These are phyloP conservation scores for Boletus fagicola DNA, from an alignment of 768 basidiomycete species.

Conservation along the genomic window DNA sequence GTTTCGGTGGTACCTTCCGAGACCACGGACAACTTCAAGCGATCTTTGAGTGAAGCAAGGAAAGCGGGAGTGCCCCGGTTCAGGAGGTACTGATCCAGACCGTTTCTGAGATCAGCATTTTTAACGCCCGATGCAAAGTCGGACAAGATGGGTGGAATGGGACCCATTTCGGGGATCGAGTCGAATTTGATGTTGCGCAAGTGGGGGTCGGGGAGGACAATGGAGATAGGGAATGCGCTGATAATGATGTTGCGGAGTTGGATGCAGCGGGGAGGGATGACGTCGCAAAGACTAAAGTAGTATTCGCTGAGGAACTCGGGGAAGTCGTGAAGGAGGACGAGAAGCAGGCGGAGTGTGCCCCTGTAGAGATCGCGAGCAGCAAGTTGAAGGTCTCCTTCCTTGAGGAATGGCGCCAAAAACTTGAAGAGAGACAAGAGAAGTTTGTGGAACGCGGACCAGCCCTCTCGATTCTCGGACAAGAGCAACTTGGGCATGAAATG, in stretches of 20 bases:
- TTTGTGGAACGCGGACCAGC: constrained; percentile 96
- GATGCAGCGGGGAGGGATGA: constrained; percentile 87
- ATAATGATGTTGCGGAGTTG: constrained; percentile 97
- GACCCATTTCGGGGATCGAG: constrained; percentile 83
- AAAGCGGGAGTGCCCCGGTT: constrained; percentile 70
- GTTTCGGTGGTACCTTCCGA: constrained; percentile 50
- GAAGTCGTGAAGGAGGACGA: constrained; percentile 97
- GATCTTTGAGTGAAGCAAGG: constrained; percentile 76
- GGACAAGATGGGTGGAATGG: constrained; percentile 85
- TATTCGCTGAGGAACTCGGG: constrained; percentile 97
- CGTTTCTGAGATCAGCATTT: constrained; percentile 70
- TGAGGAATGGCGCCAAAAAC: constrained; percentile 90
- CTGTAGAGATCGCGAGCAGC: constrained; percentile 87
- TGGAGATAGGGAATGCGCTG: constrained; percentile 85
- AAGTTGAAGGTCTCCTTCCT: constrained; percentile 72
- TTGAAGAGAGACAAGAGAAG: constrained; percentile 91
- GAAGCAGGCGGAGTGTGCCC: constrained; percentile 83
- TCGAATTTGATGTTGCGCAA: constrained; percentile 73
- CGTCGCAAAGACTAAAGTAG: constrained; percentile 94
- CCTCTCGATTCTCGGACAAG: constrained; percentile 86
- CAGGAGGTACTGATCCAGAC: constrained; percentile 84
- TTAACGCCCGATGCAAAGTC: constrained; percentile 87
- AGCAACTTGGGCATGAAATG: constrained; percentile 97
- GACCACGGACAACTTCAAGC: constrained; percentile 52
- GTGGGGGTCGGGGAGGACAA: constrained; percentile 84